Evolutionary conservation across 129 eudicot species (phyloP), one percentile per base, ranked within the genome.

Genomic region (Calendula officinalis): DNA sequence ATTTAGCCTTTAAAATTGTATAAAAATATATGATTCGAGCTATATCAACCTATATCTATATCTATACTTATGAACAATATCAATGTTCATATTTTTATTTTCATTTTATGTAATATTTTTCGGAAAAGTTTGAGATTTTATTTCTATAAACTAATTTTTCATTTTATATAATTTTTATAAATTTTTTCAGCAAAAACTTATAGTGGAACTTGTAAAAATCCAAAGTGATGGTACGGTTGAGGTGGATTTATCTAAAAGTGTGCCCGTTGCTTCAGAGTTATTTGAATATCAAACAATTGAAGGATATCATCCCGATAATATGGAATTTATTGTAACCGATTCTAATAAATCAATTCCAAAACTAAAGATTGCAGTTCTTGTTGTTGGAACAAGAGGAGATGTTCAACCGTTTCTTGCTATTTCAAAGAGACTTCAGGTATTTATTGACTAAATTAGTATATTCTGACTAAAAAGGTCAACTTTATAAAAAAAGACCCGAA

Each of bases 351-450:
- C 79, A 13, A 72, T 92, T 77, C 95, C 96, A 7, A 92, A 74
- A 64, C 35, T 92, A 71, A 85, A 88, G 62, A 86, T 92, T 64
- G 95, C 82, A 37, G 54, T 94, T 44, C 92, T 94, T 70, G 92
- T 94, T 48, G 99, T 94, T 71, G 99, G 99, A 60, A 94, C 99
- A 62, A 79, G 99, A 78, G 99, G 99, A 79, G 99, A 94, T 67
- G 99, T 94, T 68, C 99, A 94, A 74, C 96, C 99, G 46, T 94
- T 94, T 70, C 80, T 94, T 52, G 99, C 99, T 17, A 56, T 94
- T 22, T 91, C 97, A 36, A 94, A 82, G 82, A 81, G 87, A 77
- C 92, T 94, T 66, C 96, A 89, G 92, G 99, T 69, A 83, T 65
- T 78, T 72, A 55, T 16, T 17, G 4, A 39, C 32, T 55, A 62